Evolutionary conservation across 2,329 filamentous ascomycete genomes (phyloP).

Genomic region (Orbilia blumenaviensis): DNA sequence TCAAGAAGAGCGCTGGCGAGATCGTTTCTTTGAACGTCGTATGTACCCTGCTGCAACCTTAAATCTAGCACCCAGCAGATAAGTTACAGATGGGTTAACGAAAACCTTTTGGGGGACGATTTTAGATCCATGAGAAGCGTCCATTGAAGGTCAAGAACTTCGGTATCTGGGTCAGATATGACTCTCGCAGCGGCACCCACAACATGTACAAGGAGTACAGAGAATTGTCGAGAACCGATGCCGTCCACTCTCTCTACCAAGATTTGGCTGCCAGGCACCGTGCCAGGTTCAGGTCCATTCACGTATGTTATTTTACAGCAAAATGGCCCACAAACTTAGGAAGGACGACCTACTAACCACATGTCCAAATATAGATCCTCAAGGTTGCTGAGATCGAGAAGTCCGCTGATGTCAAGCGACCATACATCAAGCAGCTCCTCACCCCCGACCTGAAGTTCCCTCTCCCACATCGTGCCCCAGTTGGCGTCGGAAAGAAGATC

Average conservation of each 20-base stretch:
- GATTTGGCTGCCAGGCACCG: constrained; percentile 99
- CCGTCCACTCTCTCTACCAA: constrained; percentile 96
- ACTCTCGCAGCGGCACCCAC: constrained; percentile 99
- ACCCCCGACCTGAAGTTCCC: constrained; percentile 97
- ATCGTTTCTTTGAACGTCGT: constrained; percentile 97
- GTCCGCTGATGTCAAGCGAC: constrained; percentile 91
- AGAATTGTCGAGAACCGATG: constrained; percentile 94
- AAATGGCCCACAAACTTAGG: background rate
- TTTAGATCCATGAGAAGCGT: constrained; percentile 96
- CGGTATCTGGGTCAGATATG: constrained; percentile 99
- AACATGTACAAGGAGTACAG: constrained; percentile 99
- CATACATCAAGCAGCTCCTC: constrained; percentile 99
- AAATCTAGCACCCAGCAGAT: background rate
- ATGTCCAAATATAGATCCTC: constrained; percentile 74
- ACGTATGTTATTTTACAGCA: constrained; percentile 73
- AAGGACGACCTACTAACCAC: constrained; percentile 2
- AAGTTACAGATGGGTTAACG: constrained; percentile 22
- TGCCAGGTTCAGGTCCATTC: constrained; percentile 96
- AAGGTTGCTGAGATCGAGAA: constrained; percentile 98
- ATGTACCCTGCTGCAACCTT: constrained; percentile 62
- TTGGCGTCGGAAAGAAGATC: constrained; percentile 84
- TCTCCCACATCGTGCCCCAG: constrained; percentile 93
- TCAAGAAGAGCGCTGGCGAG: constrained; percentile 99
- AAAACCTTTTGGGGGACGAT: background rate
- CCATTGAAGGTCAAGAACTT: constrained; percentile 99